Evolutionary conservation across 2,329 filamentous ascomycete genomes (phyloP).

Genomic region (Tolypocladium nubicola): DNA sequence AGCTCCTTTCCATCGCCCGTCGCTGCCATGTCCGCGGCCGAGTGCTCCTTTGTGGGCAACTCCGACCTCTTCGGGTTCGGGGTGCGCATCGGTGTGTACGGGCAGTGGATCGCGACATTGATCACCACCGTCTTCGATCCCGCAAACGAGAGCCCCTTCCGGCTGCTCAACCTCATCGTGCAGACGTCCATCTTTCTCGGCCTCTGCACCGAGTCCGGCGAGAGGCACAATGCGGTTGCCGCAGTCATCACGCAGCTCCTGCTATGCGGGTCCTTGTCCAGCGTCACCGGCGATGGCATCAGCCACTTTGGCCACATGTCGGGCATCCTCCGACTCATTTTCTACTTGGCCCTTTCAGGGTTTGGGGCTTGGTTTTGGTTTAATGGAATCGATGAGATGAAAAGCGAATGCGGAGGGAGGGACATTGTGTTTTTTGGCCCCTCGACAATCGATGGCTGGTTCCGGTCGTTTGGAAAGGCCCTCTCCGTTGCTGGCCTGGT

Average conservation of each 20-base stretch:
- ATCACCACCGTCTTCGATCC: conserved; percentile 12
- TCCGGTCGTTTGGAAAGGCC: conserved; percentile 9
- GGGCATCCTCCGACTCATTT: conserved; percentile 10
- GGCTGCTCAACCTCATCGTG: conserved; percentile 19
- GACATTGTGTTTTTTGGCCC: conserved; percentile 10
- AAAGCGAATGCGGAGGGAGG: not conserved
- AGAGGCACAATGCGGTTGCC: conserved; percentile 7
- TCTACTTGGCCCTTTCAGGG: conserved; percentile 11
- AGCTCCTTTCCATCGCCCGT: not conserved
- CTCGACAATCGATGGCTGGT: conserved; percentile 7
- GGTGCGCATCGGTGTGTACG: conserved; percentile 14
- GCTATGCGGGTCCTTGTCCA: conserved; percentile 14
- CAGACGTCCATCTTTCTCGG: conserved; percentile 16
- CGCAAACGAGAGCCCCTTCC: conserved; percentile 9
- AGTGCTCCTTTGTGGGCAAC: conserved; percentile 8
- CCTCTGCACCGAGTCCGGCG: conserved; percentile 13
- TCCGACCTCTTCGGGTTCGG: conserved; percentile 17
- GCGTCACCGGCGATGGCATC: conserved; percentile 14
- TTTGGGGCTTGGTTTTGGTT: conserved; percentile 16
- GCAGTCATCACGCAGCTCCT: conserved; percentile 14
- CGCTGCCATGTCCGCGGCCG: not conserved
- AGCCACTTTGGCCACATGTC: conserved; percentile 8
- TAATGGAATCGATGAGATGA: conserved; percentile 9
- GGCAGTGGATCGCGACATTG: conserved; percentile 13
- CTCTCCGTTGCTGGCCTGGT: conserved; percentile 7